A percentile compares a stretch with the other conserved stretches of the same genome.
Conservation (phyloP, 2,329 filamentous ascomycete genomes). For the Fusarium bactridioides region DNA sequence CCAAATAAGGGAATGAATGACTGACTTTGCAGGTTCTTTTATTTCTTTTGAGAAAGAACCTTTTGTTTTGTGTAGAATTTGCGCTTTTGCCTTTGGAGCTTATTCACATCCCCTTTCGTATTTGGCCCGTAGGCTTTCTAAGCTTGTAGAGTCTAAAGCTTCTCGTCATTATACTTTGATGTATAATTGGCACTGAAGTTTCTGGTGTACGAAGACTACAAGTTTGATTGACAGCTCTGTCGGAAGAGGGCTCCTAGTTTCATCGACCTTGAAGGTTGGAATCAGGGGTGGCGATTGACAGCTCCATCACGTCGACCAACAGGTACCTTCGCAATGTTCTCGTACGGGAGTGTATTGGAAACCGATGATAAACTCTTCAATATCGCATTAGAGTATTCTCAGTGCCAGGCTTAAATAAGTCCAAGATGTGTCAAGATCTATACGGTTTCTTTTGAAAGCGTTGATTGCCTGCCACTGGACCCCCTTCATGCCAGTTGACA, state of each 20-base stretch:
- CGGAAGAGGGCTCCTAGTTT: background rate
- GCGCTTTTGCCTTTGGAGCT: background rate
- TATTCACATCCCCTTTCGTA: background rate
- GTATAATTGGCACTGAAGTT: background rate
- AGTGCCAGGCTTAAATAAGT: background rate
- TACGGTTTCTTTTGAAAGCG: background rate
- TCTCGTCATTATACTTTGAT: background rate
- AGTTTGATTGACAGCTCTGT: background rate
- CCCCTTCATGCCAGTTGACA: background rate
- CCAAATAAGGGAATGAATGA: background rate
- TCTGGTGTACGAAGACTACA: background rate
- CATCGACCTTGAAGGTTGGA: background rate
- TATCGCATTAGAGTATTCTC: background rate
- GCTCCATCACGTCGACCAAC: background rate
- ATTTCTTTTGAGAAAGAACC: background rate
- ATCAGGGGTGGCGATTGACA: background rate
- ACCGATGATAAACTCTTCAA: too few species aligned
- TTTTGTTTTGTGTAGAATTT: background rate
- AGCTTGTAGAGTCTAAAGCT: background rate
- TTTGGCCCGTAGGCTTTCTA: background rate
- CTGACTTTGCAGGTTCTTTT: background rate
- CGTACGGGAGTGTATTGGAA: background rate
- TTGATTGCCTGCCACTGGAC: too few species aligned
- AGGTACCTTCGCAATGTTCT: background rate
- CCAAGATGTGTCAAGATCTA: background rate